Evolutionary conservation across 257 asterid species (phyloP).

Genomic region (Voacanga thouarsii): DNA sequence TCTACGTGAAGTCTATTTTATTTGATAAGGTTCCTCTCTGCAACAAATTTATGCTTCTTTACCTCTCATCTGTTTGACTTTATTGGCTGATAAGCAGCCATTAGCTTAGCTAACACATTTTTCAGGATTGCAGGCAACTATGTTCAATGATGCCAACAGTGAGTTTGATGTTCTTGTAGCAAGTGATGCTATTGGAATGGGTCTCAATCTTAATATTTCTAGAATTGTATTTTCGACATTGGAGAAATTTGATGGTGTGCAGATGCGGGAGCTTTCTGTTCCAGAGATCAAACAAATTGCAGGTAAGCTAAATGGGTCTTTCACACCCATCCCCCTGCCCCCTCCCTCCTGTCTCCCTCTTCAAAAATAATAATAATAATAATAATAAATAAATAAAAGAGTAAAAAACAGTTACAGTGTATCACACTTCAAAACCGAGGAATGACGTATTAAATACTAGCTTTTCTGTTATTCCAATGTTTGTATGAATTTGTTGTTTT

Average conservation of each 20-base stretch:
- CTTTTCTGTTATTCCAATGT: background rate
- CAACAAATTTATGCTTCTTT: background rate
- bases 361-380: no score
- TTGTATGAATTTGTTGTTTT: background rate
- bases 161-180: constrained; percentile 90
- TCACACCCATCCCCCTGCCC: background rate
- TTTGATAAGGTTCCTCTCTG: background rate
- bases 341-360: no score
- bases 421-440: no score
- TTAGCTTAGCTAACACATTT: constrained; percentile 44
- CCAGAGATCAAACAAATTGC: constrained; percentile 97
- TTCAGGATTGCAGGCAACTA: constrained; percentile 86
- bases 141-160: constrained; percentile 85
- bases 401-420: background rate
- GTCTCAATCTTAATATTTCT: constrained; percentile 93
- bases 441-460: background rate
- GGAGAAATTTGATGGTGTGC: constrained; percentile 77
- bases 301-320: constrained; percentile 38
- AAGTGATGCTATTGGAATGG: constrained; percentile 99
- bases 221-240: constrained; percentile 81
- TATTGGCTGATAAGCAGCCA: constrained; percentile 18
- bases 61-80: background rate
- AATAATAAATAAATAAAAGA: no score
- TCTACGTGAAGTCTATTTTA: background rate
- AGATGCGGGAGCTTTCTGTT: constrained; percentile 66